phyloP scores from a whole-genome alignment of 1,284 basidiomycete genomes.

The Heterobasidion irregulare region DNA sequence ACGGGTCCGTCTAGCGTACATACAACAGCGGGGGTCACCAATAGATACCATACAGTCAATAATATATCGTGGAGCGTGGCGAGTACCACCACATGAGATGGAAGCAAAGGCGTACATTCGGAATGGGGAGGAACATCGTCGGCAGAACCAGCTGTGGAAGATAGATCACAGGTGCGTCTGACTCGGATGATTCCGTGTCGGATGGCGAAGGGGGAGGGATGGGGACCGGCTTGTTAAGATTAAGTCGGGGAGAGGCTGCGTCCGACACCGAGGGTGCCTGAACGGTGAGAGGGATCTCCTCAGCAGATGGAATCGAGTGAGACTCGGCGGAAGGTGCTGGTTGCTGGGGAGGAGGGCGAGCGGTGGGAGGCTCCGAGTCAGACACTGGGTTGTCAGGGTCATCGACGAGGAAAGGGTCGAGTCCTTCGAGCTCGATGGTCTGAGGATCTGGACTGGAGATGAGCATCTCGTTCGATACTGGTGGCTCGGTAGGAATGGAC shows the following conservation, averaged over 20 bases:
- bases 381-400: constrained; percentile 20
- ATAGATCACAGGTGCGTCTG: constrained; percentile 49
- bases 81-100: constrained; percentile 53
- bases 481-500: neutral
- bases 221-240: constrained; percentile 27
- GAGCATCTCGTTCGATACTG: neutral
- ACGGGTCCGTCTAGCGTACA: constrained; percentile 62
- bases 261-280: constrained; percentile 17
- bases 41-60: constrained; percentile 11
- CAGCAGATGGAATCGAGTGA: constrained; percentile 4
- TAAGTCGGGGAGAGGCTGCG: constrained; percentile 11
- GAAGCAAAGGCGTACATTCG: constrained; percentile 55
- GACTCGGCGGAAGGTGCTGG: constrained; percentile 8
- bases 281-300: constrained; percentile 15
- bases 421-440: constrained; percentile 26
- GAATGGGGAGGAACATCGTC: constrained; percentile 76
- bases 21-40: constrained; percentile 18
- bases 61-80: constrained; percentile 22
- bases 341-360: constrained; percentile 10
- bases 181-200: constrained; percentile 28
- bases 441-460: neutral
- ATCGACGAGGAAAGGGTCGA: constrained; percentile 53
- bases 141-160: constrained; percentile 48
- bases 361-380: constrained; percentile 21
- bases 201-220: constrained; percentile 26